Conservation (phyloP, 805 yeast species). For the Cyberlindnera xylosilytica region DNA sequence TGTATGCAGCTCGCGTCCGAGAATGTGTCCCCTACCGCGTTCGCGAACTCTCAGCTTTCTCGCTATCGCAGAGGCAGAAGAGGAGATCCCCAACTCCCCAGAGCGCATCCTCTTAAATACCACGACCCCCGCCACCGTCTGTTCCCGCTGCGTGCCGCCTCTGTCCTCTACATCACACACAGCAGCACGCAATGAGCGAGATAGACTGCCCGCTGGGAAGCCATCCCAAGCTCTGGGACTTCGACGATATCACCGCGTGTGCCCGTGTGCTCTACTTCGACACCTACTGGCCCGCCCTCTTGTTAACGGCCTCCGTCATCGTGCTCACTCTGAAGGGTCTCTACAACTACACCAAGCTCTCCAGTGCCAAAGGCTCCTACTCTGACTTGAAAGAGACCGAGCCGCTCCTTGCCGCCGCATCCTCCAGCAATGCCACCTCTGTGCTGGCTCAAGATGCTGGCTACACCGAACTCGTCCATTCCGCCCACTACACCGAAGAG, state of each 20-base stretch:
- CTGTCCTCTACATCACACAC: neutral
- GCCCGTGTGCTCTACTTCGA: slow-evolving; percentile 42
- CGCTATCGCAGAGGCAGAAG: too few relatives aligned
- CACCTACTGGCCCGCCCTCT: slow-evolving; percentile 32
- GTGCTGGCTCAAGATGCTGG: neutral
- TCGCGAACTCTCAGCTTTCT: too few relatives aligned
- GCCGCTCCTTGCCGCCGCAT: slow-evolving; percentile 14
- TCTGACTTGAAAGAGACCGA: slow-evolving; percentile 15
- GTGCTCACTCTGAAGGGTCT: slow-evolving; percentile 11
- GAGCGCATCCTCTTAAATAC: too few relatives aligned
- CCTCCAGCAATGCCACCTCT: neutral
- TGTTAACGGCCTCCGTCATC: slow-evolving; percentile 27
- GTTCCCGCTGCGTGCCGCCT: neutral
- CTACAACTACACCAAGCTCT: slow-evolving; percentile 9
- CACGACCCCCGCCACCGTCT: neutral
- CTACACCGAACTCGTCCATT: slow-evolving; percentile 6
- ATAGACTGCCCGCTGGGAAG: slow-evolving; percentile 9
- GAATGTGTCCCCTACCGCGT: too few relatives aligned
- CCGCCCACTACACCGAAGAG: slow-evolving; percentile 35
- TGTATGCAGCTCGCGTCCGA: too few relatives aligned
- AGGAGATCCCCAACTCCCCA: too few relatives aligned
- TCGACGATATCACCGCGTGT: slow-evolving; percentile 59
- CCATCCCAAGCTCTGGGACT: slow-evolving; percentile 42
- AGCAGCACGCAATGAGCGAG: slow-evolving; percentile 2
- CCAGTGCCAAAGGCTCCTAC: neutral